Evolutionary conservation across 2,329 filamentous ascomycete genomes (phyloP), one percentile per base, ranked within the genome.

Genomic region (Westerdykella ornata): DNA sequence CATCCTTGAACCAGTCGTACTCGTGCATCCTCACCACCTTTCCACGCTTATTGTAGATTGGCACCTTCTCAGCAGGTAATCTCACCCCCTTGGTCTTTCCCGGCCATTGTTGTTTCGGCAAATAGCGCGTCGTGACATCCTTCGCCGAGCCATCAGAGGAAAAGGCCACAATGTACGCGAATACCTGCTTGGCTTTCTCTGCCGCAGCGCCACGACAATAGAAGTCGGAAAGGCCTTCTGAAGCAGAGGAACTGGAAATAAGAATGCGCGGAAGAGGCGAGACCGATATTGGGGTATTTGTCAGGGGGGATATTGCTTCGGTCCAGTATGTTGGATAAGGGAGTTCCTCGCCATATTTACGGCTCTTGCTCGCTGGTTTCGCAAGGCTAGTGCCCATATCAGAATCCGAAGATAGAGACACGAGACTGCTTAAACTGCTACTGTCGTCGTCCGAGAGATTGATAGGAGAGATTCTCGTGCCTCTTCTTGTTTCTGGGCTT

Each of bases 281-380:
- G 2, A 96, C 83, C 0, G 88, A 76, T 7, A 92, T 75, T 42
- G 85, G 88, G 37, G 80, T 86, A 40, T 86, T 79, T 0, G 86
- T 90, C 3, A 87, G 74, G 2, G 88, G 84, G 0, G 89, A 96
- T 2, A 92, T 72, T 2, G 86, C 84, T 63, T 98, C 92, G 0
- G 85, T 84, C 92, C 92, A 98, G 63, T 97, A 97, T 38, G 85
- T 84, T 1, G 92, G 89, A 50, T 83, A 92, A 2, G 82, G 78
- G 19, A 96, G 72, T 51, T 94, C 88, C 15, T 75, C 73, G 53
- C 94, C 88, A 53, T 82, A 85, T 40, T 59, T 56, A 41, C 74
- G 72, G 44, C 72, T 74, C 30, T 63, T 66, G 50, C 68, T 75
- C 38, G 63, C 66, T 4, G 22, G 71, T 67, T 11, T 78, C 6